Evolutionary conservation across 371 early-diverging fungal species (phyloP), one percentile per base, ranked within the genome.

Genomic region (Mortierella sp.): DNA sequence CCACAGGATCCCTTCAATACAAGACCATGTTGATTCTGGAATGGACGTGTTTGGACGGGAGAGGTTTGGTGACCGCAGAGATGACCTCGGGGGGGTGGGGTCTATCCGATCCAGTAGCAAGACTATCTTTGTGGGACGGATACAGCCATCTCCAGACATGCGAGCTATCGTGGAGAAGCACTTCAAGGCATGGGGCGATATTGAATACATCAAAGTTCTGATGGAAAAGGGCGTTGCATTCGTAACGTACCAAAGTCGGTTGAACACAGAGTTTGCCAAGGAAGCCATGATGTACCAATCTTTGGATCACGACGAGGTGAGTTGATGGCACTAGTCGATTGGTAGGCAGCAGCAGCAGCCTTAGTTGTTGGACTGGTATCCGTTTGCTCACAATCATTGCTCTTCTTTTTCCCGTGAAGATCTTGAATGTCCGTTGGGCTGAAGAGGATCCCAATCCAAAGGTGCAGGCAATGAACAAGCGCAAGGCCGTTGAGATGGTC

Each of bases 1-100:
- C 83, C 95, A 95, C 80, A 82, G 94, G 47, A 84, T 92, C 5
- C 94, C 94, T 0, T 77, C 82, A 14, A 81, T 80, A 6, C 80
- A 81, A n/a, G 94, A 93, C 59, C 76, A 79, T 17, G 81, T 83
- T 13, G 92, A 92, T 51, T 80, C 88, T 7, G 88, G 90, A 0
- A 83, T 84, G 34, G 95, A 95, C 71, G 86, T 89, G 37, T 95
- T 95, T 86, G 95, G 95, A 47, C 82, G 95, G 41, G 94, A 94
- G 51, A 84, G 88, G 58, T 87, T 83, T 66, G 86, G 90, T 24
- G 90, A 92, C 48, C 92, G 92, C 53, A 85, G 93, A 43, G 90
- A 94, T 34, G 95, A 95, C 77, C 93, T 91, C 87, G 94, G 94
- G 55, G 95, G 94, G 57, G 91, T 94, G 9, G 95, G 95, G 29